Percentiles rank a stretch among this genome's conserved stretches.
Conservation (phyloP, 441 rosid genomes). For the Theobroma grandiflorum region DNA sequence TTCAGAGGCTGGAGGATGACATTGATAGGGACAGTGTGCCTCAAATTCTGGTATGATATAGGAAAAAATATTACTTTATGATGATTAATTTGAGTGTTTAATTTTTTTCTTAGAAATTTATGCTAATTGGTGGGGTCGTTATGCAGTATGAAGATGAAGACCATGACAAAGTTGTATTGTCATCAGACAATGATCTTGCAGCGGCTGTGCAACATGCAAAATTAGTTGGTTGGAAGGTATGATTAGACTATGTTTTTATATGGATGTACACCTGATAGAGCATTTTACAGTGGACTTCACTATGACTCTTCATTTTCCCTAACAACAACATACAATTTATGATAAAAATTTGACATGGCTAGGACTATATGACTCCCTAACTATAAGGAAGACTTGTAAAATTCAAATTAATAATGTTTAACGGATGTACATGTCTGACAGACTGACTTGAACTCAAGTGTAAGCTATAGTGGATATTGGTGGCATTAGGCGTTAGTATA, state of each 20-base stretch:
- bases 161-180: conserved; percentile 87
- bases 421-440: not conserved
- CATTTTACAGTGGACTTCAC: not conserved
- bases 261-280: not conserved
- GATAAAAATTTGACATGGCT: conserved; percentile 7
- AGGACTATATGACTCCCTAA: not conserved
- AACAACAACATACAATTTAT: not conserved
- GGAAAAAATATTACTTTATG: not conserved
- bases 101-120: not conserved
- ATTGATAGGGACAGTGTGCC: conserved; percentile 83
- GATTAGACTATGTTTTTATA: not conserved
- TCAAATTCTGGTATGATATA: conserved; percentile 72
- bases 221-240: conserved; percentile 88
- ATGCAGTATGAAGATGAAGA: conserved; percentile 96
- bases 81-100: conserved; percentile 6
- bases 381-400: not conserved
- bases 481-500: not conserved
- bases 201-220: conserved; percentile 92
- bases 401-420: not conserved
- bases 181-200: conserved; percentile 81
- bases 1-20: conserved; percentile 88
- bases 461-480: not conserved
- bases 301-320: too few relatives aligned
- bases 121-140: conserved; percentile 30
- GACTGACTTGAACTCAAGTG: not conserved